Evolutionary conservation across 495 filamentous ascomycete genomes (phyloP).

Genomic region (Jackrogersella minutella): DNA sequence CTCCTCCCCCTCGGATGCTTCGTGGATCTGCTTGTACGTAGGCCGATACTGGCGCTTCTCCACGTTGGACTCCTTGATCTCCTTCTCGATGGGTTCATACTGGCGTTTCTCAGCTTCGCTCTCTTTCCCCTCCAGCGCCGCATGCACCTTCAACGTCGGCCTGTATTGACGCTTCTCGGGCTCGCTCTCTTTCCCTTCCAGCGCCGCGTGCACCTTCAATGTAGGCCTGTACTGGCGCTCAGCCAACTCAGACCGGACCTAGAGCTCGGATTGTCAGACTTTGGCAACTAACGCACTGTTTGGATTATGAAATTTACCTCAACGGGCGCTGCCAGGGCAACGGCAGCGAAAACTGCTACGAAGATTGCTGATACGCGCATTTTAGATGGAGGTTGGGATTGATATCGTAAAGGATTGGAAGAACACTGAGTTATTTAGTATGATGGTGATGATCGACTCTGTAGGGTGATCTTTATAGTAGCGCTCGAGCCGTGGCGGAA

Average conservation of each 20-base stretch:
- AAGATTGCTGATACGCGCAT: constrained; percentile 30
- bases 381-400: neutral
- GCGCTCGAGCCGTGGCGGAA: neutral
- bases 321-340: constrained; percentile 29
- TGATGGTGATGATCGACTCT: neutral
- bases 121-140: neutral
- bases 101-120: constrained; percentile 4
- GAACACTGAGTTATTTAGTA: neutral
- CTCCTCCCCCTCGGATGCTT: neutral
- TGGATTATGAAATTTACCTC: constrained; percentile 4
- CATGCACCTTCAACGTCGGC: neutral
- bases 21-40: neutral
- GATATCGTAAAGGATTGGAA: neutral
- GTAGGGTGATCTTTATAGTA: neutral
- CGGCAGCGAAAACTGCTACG: constrained; percentile 17
- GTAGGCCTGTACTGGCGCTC: constrained; percentile 9
- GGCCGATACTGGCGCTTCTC: constrained; percentile 5
- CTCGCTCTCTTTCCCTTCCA: neutral
- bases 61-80: neutral
- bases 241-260: neutral
- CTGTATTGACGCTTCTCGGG: constrained; percentile 14
- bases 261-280: constrained; percentile 1
- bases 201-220: too few species aligned
- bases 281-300: neutral
- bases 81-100: constrained; percentile 14